Percentiles rank a stretch among this genome's conserved stretches.
These are phyloP conservation scores for Keithomyces neogunnii DNA, from an alignment of 2,329 filamentous ascomycete genomes.

Conservation along the genomic window DNA sequence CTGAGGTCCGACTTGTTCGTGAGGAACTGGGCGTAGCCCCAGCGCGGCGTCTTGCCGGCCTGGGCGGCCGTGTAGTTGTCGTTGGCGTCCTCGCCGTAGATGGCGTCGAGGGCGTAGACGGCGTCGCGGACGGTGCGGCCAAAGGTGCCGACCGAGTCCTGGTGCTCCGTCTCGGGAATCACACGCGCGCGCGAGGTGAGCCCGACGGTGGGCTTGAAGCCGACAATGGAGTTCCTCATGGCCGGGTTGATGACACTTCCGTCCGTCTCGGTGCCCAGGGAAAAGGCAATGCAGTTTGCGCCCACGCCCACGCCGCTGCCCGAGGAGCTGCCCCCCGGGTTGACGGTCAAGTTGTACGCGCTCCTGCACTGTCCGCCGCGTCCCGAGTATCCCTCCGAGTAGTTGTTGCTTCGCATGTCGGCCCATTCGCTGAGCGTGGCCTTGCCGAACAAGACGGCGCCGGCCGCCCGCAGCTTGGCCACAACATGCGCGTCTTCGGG, in stretches of 20 bases:
- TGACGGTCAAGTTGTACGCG: constrained; percentile 60
- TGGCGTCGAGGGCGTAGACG: constrained; percentile 56
- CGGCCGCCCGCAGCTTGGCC: constrained; percentile 50
- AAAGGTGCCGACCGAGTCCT: constrained; percentile 62
- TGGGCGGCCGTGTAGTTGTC: constrained; percentile 61
- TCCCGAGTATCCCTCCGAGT: constrained; percentile 59
- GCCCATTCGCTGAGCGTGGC: constrained; percentile 68
- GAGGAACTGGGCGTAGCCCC: constrained; percentile 51
- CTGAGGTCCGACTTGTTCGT: constrained; percentile 43
- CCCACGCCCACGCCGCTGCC: constrained; percentile 58
- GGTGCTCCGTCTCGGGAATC: constrained; percentile 58
- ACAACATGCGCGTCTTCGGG: constrained; percentile 63
- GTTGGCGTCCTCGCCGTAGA: constrained; percentile 52
- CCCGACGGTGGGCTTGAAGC: constrained; percentile 69
- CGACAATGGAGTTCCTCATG: constrained; percentile 59
- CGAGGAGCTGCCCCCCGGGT: constrained; percentile 60
- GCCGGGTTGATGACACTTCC: constrained; percentile 66
- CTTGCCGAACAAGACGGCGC: constrained; percentile 64
- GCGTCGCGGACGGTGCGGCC: constrained; percentile 63
- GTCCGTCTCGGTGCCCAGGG: constrained; percentile 68
- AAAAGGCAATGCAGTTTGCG: constrained; percentile 53
- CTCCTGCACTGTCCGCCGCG: constrained; percentile 56
- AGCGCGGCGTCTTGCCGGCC: constrained; percentile 40
- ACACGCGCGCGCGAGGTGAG: constrained; percentile 56
- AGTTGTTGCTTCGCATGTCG: constrained; percentile 58